A percentile compares a stretch with the other conserved stretches of the same genome.
phyloP scores from a whole-genome alignment of 2,329 filamentous ascomycete genomes.

The Xylariaceae sp. region DNA sequence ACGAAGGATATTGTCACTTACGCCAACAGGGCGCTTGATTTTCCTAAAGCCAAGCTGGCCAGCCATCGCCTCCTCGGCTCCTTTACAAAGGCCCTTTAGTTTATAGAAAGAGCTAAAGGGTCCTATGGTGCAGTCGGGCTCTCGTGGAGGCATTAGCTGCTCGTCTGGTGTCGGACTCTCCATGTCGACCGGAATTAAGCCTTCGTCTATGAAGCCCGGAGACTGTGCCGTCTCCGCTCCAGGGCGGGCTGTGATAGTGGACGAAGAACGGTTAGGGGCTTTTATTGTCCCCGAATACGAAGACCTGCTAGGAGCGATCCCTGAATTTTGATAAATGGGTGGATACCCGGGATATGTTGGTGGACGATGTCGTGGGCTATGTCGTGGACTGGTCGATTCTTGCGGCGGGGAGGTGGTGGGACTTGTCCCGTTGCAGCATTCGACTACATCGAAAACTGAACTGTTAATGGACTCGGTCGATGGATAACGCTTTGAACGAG shows the following conservation, averaged over 20 bases:
- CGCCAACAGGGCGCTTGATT: conserved; percentile 51
- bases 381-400: conserved; percentile 17
- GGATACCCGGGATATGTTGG: conserved; percentile 30
- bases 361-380: conserved; percentile 20
- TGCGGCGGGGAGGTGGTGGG: conserved; percentile 21
- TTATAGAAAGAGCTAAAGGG: conserved; percentile 53
- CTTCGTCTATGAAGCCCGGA: conserved; percentile 33
- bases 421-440: conserved; percentile 30
- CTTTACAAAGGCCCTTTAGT: conserved; percentile 58
- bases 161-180: conserved; percentile 28
- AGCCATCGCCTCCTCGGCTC: conserved; percentile 52
- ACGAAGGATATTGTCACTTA: conserved; percentile 23
- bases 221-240: conserved; percentile 9
- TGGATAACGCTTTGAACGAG: conserved; percentile 32
- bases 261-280: conserved; percentile 20
- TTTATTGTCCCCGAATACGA: conserved; percentile 18
- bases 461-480: conserved; percentile 43
- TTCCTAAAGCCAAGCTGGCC: conserved; percentile 55
- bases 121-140: conserved; percentile 47
- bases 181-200: conserved; percentile 42
- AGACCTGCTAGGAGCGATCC: conserved; percentile 13
- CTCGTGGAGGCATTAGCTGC: conserved; percentile 24
- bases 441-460: conserved; percentile 40
- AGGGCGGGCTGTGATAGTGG: conserved; percentile 22
- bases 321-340: conserved; percentile 25